Evolutionary conservation across 345 rosid genomes (phyloP), one percentile per base, ranked within the genome.

Genomic region (Gossypium sturtianum): DNA sequence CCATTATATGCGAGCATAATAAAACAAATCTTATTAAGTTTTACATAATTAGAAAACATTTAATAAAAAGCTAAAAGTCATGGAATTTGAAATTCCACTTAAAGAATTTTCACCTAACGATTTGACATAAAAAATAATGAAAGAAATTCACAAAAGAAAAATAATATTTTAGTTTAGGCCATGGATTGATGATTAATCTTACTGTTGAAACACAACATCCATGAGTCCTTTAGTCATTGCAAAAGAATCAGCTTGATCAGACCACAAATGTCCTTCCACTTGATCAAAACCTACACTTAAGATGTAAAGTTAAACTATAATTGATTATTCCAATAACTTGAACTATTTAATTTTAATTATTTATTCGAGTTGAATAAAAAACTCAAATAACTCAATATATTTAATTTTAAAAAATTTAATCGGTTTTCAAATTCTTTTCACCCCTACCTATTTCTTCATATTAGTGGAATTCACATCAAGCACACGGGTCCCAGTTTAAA

Each of bases 401-500:
- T 16, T 4, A 53, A 53, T 17, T 1, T 16, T 17, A 53, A 53
- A n/a, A 53, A 53, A 53, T 53, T 17, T 15, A 7, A 56, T 19
- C 12, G 1, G 7, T 56, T 34, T 34, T 34, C 41, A 34, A 5
- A 34, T 34, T 34, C 41, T 34, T 1, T 5, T 34, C 7, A 5
- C 41, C 41, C 7, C 41, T 57, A 89, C 97, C 88, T 83, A 82
- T 81, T 89, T 87, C 9, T 89, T 90, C 45, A 62, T 59, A 38
- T 77, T 68, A 16, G 89, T 88, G 16, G 86, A 71, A 61, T 58
- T 82, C 74, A 80, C 86, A 6, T 80, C 79, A 4, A 85, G 73
- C 47, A 85, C 87, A 20, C 15, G 76, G 87, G 90, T 66, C 86
- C 97, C 72, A 85, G 44, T 76, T 88, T 85, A 78, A 96, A 93